A percentile compares a stretch with the other conserved stretches of the same genome.
Conservation (phyloP, 768 basidiomycete genomes). For the Kwoniella shandongensis region DNA sequence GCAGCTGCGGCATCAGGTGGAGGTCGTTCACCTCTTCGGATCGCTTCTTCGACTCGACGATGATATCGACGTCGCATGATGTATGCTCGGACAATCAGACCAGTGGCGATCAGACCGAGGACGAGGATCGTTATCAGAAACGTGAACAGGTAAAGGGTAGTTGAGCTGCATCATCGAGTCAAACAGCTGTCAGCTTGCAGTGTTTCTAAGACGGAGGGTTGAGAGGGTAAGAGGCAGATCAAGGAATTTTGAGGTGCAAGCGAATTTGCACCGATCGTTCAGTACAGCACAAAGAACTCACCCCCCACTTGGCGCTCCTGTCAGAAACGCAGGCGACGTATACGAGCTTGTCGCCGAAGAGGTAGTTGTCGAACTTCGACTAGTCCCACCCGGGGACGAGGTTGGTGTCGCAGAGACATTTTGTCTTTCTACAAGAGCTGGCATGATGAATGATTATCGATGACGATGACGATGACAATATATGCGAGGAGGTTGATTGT, state of each 20-base stretch:
- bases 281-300: not conserved
- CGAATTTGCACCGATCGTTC: not conserved
- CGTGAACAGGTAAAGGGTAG: constrained; percentile 45
- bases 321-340: not conserved
- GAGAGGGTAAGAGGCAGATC: too few species aligned
- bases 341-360: not conserved
- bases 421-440: constrained; percentile 5
- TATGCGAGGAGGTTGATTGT: too few species aligned
- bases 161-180: constrained; percentile 28
- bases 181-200: too few species aligned
- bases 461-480: too few species aligned
- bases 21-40: constrained; percentile 27
- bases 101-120: constrained; percentile 33
- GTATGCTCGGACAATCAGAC: constrained; percentile 35
- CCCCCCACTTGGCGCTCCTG: constrained; percentile 1
- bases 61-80: constrained; percentile 36
- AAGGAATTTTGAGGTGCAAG: not conserved
- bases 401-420: constrained; percentile 1
- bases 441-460: constrained; percentile 8
- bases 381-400: not conserved
- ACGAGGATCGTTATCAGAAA: constrained; percentile 47
- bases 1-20: constrained; percentile 32
- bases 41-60: constrained; percentile 38
- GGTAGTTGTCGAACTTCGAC: not conserved
- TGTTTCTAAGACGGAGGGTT: too few species aligned